A percentile compares a stretch with the other conserved stretches of the same genome.
Conservation (phyloP, 2,329 filamentous ascomycete species). For the Penicillium digitatum region DNA sequence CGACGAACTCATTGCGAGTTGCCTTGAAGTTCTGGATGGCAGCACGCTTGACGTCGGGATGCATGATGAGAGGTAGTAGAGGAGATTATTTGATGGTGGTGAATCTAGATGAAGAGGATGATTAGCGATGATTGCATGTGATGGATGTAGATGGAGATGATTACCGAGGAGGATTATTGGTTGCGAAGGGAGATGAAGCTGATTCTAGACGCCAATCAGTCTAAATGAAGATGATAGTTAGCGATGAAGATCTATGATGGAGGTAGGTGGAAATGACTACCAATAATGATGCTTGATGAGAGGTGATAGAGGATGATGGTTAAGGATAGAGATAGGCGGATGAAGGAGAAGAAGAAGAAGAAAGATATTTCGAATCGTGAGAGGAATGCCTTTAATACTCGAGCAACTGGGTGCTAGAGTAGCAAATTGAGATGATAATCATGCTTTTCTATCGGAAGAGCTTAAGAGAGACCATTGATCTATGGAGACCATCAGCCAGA, state of each 20-base stretch:
- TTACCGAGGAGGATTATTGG: too few species aligned
- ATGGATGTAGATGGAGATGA: neutral
- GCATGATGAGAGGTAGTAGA: neutral
- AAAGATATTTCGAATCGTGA: neutral
- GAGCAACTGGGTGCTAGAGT: too few species aligned
- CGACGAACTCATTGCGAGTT: neutral
- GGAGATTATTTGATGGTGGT: too few species aligned
- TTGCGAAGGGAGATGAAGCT: too few species aligned
- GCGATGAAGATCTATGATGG: neutral
- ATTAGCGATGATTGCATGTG: neutral
- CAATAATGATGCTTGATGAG: too few species aligned
- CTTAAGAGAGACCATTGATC: neutral
- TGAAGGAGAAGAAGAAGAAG: neutral
- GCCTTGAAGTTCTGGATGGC: neutral
- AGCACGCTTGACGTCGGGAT: neutral
- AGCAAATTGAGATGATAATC: neutral
- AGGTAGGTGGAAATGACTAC: too few species aligned
- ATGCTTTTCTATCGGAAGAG: neutral
- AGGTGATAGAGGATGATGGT: too few species aligned
- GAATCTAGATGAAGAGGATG: neutral
- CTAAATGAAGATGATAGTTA: neutral
- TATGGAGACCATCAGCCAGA: neutral
- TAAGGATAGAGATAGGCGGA: too few species aligned
- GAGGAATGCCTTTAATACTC: neutral
- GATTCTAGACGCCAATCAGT: too few species aligned